Conservation (phyloP, 768 basidiomycete genomes). For the Amanita thiersii region DNA sequence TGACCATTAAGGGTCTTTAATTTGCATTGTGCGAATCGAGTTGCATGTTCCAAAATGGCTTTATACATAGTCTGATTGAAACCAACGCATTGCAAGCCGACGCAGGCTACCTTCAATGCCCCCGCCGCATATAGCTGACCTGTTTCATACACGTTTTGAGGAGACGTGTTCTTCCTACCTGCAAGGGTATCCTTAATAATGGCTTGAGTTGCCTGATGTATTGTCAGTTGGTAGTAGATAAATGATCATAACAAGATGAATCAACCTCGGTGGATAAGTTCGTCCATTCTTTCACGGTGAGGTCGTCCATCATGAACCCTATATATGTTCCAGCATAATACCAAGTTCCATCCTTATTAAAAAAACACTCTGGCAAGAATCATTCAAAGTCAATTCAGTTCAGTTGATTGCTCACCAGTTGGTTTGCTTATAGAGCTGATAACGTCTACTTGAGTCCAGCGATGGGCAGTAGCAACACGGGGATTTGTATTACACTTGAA, state of each 20-base stretch:
- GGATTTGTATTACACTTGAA: slow-evolving; percentile 80
- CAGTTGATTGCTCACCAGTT: slow-evolving; percentile 36
- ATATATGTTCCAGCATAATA: slow-evolving; percentile 80
- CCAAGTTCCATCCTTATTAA: slow-evolving; percentile 73
- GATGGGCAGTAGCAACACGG: slow-evolving; percentile 66
- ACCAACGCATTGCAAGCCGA: slow-evolving; percentile 70
- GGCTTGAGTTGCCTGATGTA: slow-evolving; percentile 47
- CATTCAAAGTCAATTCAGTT: neutral
- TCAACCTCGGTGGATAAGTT: slow-evolving; percentile 56
- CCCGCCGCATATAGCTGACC: slow-evolving; percentile 66
- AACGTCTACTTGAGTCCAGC: slow-evolving; percentile 63
- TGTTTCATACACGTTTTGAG: slow-evolving; percentile 71
- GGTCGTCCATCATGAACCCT: slow-evolving; percentile 54
- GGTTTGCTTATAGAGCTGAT: slow-evolving; percentile 49
- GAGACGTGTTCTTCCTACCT: slow-evolving; percentile 67
- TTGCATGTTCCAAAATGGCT: slow-evolving; percentile 57
- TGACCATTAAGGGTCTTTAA: slow-evolving; percentile 5
- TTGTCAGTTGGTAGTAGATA: slow-evolving; percentile 6
- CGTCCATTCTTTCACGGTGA: slow-evolving; percentile 63
- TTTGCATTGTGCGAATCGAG: slow-evolving; percentile 22
- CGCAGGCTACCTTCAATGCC: slow-evolving; percentile 64
- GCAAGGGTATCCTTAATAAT: slow-evolving; percentile 67
- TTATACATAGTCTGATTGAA: slow-evolving; percentile 64
- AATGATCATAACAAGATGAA: slow-evolving; percentile 3
- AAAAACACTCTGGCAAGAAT: slow-evolving; percentile 59